phyloP scores from a whole-genome alignment of 257 asterid genomes.

The Marsdenia floribunda region DNA sequence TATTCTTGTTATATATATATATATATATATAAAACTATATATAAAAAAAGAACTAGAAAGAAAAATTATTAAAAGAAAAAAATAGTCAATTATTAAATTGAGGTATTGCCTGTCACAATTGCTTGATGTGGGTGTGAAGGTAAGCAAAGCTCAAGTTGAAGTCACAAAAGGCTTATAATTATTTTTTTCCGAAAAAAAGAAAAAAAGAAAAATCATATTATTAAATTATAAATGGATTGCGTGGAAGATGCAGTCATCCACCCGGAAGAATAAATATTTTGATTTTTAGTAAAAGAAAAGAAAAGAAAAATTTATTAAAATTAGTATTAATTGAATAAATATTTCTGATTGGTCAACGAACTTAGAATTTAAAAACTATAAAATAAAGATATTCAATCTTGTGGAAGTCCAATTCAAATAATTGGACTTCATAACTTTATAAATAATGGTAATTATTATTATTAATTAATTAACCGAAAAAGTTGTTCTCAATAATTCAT shows the following conservation, averaged over 20 bases:
- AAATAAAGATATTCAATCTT: neutral
- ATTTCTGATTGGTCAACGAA: constrained; percentile 5
- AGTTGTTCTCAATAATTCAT: no score
- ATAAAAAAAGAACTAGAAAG: no score
- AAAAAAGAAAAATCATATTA: no score
- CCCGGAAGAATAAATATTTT: neutral
- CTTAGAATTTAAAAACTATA: neutral
- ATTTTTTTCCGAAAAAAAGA: no score
- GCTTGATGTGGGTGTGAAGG: neutral
- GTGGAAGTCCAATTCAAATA: neutral
- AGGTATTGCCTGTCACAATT: neutral
- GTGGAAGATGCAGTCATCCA: constrained; percentile 1
- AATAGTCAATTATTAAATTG: neutral
- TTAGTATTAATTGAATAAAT: neutral
- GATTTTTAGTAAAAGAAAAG: neutral
- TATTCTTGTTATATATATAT: no score
- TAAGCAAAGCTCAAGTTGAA: neutral
- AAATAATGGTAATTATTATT: no score
- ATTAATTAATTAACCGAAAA: no score
- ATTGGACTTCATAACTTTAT: no score
- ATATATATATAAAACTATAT: no score
- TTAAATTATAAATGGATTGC: neutral
- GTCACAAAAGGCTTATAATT: neutral
- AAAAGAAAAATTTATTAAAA: no score
- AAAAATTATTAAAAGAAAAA: no score